Base-by-base conservation (phyloP, 768 basidiomycete genomes). In the Mycena maculata region DNA sequence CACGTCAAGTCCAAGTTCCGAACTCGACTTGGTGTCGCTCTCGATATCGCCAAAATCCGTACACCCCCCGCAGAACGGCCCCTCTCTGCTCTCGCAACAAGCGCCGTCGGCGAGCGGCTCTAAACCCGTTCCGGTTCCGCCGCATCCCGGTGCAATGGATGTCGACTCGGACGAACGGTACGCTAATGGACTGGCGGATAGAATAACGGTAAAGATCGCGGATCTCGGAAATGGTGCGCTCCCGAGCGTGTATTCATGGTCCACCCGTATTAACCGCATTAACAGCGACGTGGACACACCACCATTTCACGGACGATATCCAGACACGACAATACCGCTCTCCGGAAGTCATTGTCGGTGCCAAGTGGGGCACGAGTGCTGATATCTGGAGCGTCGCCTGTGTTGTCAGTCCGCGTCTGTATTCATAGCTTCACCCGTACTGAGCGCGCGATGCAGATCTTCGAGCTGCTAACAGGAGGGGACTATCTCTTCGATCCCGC, bases 401-500 rank as follows among this genome's bases (percentile, higher is more conserved):
- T 79, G 89, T 98, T 77, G 95, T 96, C 75, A 75, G 92, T 85
- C 18, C 39, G 38, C 59, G 30, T 33, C 39, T 27, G n/a, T n/a
- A 54, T 59, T 25, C 54, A 30, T 27, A 31, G 36, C 12, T n/a
- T 30, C 33, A 11, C 10, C 41, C 41, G 30, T n/a, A 55, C 38
- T 38, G 36, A 54, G 36, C 39, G n/a, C 18, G 28, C 41, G 41
- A 42, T 47, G 8, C 33, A 50, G 95, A 86, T 95, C 42, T 99
- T 99, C 76, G 97, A 99, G 76, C 88, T 99, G 44, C 88, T 99
- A 69, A 95, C 93, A 0, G 97, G 97, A 22, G 97, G 98, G 23
- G 97, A 99, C 77, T 99, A 99, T 79, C 87, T 99, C 39, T 99
- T 99, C 76, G 98, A 99, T 76, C 97, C 97, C 0, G 95, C 95